A percentile compares a stretch with the other conserved stretches of the same genome.
Evolutionary conservation across 257 asterid genomes (phyloP).

Genomic region (Cinchona pubescens): DNA sequence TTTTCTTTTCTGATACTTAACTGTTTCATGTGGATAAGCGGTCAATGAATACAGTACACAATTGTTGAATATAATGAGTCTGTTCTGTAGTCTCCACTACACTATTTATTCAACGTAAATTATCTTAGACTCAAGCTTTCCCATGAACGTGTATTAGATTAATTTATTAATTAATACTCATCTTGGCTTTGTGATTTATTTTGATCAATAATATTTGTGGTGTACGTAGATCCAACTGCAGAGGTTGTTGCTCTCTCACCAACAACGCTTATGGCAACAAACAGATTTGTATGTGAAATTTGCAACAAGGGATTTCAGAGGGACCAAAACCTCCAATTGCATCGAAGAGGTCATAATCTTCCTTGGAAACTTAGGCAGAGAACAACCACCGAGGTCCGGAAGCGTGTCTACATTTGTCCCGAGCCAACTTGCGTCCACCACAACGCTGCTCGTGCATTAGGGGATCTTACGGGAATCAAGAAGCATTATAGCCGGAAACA

Average conservation of each 20-base stretch:
- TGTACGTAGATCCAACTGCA: conserved; percentile 64
- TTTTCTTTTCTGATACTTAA: conserved; percentile 7
- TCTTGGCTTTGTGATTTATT: neutral
- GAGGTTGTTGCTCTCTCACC: conserved; percentile 87
- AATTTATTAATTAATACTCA: neutral
- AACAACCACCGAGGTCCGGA: conserved; percentile 50
- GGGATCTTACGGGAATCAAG: conserved; percentile 92
- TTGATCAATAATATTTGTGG: neutral
- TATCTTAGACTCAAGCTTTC: neutral
- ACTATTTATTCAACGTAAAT: neutral
- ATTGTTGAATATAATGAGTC: neutral
- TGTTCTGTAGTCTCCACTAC: neutral
- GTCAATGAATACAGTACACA: neutral
- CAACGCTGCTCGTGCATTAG: conserved; percentile 63
- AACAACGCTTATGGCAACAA: conserved; percentile 79
- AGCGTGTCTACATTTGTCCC: conserved; percentile 79
- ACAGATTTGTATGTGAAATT: conserved; percentile 78
- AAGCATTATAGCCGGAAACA: conserved; percentile 82
- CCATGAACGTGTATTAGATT: neutral
- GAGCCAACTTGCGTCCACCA: conserved; percentile 79
- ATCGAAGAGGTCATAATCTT: conserved; percentile 82
- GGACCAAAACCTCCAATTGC: conserved; percentile 82
- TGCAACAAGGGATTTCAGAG: conserved; percentile 93
- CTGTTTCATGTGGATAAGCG: neutral
- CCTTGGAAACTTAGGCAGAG: conserved; percentile 86